phyloP scores from a whole-genome alignment of 1,284 basidiomycete species.

The Ceratobasidium theobromae region DNA sequence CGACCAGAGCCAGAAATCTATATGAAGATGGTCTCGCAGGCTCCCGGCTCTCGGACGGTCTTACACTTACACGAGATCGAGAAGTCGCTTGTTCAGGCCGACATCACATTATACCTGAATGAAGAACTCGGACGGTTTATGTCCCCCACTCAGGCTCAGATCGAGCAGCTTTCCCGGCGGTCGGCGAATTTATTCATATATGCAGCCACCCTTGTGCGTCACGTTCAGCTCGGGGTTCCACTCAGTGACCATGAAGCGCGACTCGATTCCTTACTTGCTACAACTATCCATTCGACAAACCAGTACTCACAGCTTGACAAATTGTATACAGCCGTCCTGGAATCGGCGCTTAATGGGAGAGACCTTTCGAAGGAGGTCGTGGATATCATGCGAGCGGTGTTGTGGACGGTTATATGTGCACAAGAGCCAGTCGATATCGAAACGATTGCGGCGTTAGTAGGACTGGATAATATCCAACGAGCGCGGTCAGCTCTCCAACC shows the following conservation, averaged over 20 bases:
- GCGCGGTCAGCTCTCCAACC: background rate
- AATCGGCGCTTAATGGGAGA: background rate
- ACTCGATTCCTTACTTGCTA: background rate
- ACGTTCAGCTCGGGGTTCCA: background rate
- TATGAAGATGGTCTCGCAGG: background rate
- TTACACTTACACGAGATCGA: conserved; percentile 2
- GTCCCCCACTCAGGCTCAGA: background rate
- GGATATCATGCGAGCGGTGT: background rate
- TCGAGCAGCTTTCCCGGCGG: background rate
- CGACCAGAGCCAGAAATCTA: background rate
- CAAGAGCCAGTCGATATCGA: background rate
- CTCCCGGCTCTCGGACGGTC: background rate
- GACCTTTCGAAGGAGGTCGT: background rate
- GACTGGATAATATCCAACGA: background rate
- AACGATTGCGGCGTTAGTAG: background rate
- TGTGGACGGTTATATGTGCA: background rate
- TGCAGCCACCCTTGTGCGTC: background rate
- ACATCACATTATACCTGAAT: background rate
- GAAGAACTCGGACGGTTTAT: background rate
- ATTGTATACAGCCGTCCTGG: background rate
- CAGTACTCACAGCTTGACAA: background rate
- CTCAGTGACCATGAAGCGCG: background rate
- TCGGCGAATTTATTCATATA: conserved; percentile 2
- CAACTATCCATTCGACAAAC: background rate
- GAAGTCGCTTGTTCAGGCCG: background rate